Evolutionary conservation across 108 stramenopile genomes (phyloP), one percentile per base, ranked within the genome.

Genomic region (Asterionellopsis glacialis): DNA sequence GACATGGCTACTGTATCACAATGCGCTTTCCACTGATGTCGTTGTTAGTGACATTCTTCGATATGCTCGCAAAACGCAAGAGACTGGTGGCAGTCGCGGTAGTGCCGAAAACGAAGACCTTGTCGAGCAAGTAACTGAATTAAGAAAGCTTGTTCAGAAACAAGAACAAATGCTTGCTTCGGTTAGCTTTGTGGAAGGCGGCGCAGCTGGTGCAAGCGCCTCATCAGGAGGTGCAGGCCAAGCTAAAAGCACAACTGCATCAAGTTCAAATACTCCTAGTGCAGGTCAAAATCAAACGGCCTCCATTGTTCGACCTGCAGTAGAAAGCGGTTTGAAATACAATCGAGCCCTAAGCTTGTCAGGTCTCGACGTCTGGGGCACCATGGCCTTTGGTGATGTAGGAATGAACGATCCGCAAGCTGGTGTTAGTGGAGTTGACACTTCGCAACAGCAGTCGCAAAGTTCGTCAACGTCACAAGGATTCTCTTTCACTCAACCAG

Each of bases 1-100:
- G 70, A 97, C 96, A 19, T 97, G 96, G 96, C 70, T 98, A 57
- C 82, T 98, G 15, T 98, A 96, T 76, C 96, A 97, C 75, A 97
- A 98, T 61, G 98, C 98, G 6, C 70, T 98, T 15, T 93, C 93
- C 13, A 64, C 84, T 21, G 95, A 95, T 52, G 95, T 98, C 11
- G 98, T 96, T 19, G 94, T 98, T 1, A 91, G 95, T 59, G 95
- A 98, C 73, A 96, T 98, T 62, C 79, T 98, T 21, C 76, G 93
- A 53, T 94, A 96, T 45, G 96, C 96, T 1, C 75, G 95, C 22
- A 92, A 83, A 73, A 84, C 77, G 10, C 91, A 96, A 64, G 95
- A 98, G 64, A 88, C 82, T 26, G 87, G 85, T 18, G 87, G 87
- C 10, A 68, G 65, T 48, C 38, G 76, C 59, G n/a, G n/a, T n/a